A percentile compares a stretch with the other conserved stretches of the same genome.
phyloP scores from a whole-genome alignment of 192 early-diverging fungal species.

The Rhizophlyctis rosea region DNA sequence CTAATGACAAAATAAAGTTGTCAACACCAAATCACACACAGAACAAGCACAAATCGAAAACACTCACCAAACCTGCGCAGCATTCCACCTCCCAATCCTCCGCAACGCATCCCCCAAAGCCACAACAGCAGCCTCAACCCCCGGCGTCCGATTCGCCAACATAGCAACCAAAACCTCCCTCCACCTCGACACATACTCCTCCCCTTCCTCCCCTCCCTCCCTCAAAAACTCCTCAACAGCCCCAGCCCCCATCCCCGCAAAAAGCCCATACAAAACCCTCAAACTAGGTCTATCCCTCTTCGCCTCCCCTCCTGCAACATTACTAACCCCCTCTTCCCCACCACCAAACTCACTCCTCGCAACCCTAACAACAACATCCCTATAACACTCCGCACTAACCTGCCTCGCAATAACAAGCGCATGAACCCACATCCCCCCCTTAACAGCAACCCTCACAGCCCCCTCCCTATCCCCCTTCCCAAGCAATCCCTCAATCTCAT shows the following conservation, averaged over 20 bases:
- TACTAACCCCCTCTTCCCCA: constrained; percentile 9
- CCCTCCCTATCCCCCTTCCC: constrained; percentile 56
- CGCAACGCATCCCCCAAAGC: constrained; percentile 75
- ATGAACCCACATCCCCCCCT: constrained; percentile 74
- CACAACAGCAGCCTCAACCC: constrained; percentile 66
- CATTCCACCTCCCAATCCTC: constrained; percentile 46
- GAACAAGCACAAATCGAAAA: constrained; percentile 1
- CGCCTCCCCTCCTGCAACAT: neutral
- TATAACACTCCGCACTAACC: constrained; percentile 79
- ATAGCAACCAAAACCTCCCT: constrained; percentile 70
- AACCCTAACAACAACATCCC: constrained; percentile 73
- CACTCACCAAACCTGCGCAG: constrained; percentile 80
- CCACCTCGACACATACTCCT: constrained; percentile 62
- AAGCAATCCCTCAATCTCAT: constrained; percentile 61
- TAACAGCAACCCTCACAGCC: constrained; percentile 50
- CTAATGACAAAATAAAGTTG: constrained; percentile 15
- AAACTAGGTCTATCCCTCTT: constrained; percentile 31
- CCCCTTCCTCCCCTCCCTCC: too few species aligned
- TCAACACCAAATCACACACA: neutral
- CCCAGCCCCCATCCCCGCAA: constrained; percentile 24
- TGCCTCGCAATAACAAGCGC: constrained; percentile 88
- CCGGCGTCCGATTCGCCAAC: constrained; percentile 78
- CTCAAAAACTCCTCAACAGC: constrained; percentile 30
- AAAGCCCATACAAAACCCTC: constrained; percentile 36
- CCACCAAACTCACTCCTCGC: constrained; percentile 47